These are phyloP conservation scores for Plasmodium gonderi DNA, from an alignment of 169 alveolate species.

Conservation along the genomic window DNA sequence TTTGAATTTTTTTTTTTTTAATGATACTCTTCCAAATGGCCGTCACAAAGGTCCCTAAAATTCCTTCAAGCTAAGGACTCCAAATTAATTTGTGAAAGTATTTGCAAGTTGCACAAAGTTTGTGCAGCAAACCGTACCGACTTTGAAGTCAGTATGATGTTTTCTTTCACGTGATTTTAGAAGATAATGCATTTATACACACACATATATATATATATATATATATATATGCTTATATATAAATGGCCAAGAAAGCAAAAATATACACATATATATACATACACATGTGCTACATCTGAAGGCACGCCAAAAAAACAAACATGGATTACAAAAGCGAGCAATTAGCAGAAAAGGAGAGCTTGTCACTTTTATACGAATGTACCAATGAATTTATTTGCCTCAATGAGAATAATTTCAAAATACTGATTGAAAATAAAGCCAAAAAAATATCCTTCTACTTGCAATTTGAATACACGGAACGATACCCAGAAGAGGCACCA, in stretches of 20 bases:
- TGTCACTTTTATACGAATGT: slow-evolving; percentile 45
- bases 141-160: not conserved
- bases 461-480: slow-evolving; percentile 34
- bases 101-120: not conserved
- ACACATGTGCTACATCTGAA: not conserved
- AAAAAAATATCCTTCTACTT: slow-evolving; percentile 51
- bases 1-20: not conserved
- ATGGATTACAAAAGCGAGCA: slow-evolving; percentile 66
- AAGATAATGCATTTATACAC: not conserved
- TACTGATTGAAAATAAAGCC: slow-evolving; percentile 33
- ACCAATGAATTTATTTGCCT: slow-evolving; percentile 40
- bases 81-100: not conserved
- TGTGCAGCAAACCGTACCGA: not conserved
- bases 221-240: not conserved
- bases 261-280: not conserved
- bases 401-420: slow-evolving; percentile 18
- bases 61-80: not conserved
- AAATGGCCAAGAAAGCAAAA: not conserved
- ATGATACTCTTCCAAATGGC: not conserved
- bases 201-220: not conserved
- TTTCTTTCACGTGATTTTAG: not conserved
- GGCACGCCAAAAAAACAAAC: not conserved
- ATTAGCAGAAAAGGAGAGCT: slow-evolving; percentile 52
- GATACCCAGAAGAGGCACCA: slow-evolving; percentile 60
- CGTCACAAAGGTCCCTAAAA: not conserved